Evolutionary conservation across 768 basidiomycete species (phyloP), one percentile per base, ranked within the genome.

Genomic region (Collybiopsis luxurians): DNA sequence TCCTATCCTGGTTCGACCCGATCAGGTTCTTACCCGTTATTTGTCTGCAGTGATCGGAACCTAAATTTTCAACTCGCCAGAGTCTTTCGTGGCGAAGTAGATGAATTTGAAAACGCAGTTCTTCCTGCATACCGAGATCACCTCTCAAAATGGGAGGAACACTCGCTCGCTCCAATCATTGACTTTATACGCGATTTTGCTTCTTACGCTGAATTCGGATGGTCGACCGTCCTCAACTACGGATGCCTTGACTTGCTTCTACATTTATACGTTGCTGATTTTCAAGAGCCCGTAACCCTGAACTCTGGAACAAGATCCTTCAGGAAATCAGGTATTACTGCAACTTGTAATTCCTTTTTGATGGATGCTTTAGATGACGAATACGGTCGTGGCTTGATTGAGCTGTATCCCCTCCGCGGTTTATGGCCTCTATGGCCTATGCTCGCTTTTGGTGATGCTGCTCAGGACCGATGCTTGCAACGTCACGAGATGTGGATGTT

Each of bases 181-280:
- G 42, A 54, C n/a, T 44, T 54, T 26, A 39, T 54, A 1, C 42
- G 17, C 13, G 43, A 42, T 21, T 4, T 54, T 30, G 42, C 19
- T 27, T 43, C 53, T 30, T 19, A 26, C 27, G n/a, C 5, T 24
- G 27, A 42, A 19, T 27, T 28, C 23, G 42, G 30, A 54, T 51
- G 31, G 34, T 51, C 50, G 21, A 36, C 15, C 7, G 24, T 54
- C 19, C 40, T 11, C 9, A 27, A 19, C 21, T n/a, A 24, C 17
- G 40, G 53, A 19, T 42, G 2, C 43, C 40, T 43, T 26, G 53
- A 54, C n/a, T 36, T 54, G 4, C 26, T 54, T 19, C 13, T 54
- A 3, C 40, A 45, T 30, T 15, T 54, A 31, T 54, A 54, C 28
- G n/a, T 54, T 10, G 27, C 40, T 42, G 53, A 54, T 36, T 54